These are phyloP conservation scores for Aspergillus cejpii DNA, from an alignment of 2,329 filamentous ascomycete species.

Conservation along the genomic window DNA sequence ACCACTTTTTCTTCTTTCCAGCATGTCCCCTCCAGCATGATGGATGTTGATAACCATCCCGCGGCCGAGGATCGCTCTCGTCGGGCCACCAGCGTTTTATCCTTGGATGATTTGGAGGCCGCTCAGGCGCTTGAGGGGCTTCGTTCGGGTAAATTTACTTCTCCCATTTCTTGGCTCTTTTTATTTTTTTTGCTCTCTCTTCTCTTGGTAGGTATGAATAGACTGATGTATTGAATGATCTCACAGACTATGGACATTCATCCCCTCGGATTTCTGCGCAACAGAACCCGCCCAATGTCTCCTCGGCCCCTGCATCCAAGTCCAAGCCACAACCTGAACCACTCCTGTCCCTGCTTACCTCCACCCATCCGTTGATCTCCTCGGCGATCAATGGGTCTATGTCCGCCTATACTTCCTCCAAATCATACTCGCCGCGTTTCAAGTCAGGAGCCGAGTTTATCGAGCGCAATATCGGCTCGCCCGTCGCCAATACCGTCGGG, in stretches of 20 bases:
- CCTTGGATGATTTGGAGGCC: slow-evolving; percentile 50
- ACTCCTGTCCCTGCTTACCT: slow-evolving; percentile 76
- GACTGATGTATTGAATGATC: not conserved
- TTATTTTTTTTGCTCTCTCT: slow-evolving; percentile 9
- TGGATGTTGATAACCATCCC: slow-evolving; percentile 36
- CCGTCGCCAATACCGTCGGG: slow-evolving; percentile 78
- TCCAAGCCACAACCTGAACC: slow-evolving; percentile 61
- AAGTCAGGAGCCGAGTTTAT: slow-evolving; percentile 87
- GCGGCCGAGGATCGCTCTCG: slow-evolving; percentile 36
- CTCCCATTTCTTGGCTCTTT: not conserved
- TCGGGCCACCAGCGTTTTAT: slow-evolving; percentile 43
- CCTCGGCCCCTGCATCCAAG: slow-evolving; percentile 31
- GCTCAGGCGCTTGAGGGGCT: slow-evolving; percentile 71
- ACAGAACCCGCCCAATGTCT: slow-evolving; percentile 19
- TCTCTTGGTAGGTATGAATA: not conserved
- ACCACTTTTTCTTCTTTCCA: slow-evolving; percentile 15
- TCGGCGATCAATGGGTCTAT: slow-evolving; percentile 78
- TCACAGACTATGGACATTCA: slow-evolving; percentile 55
- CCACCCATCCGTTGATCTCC: slow-evolving; percentile 77
- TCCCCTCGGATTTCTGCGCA: slow-evolving; percentile 49
- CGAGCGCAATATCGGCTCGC: slow-evolving; percentile 74
- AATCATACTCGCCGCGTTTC: slow-evolving; percentile 83
- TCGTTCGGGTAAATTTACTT: slow-evolving; percentile 53
- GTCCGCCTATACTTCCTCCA: slow-evolving; percentile 77
- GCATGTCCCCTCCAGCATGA: slow-evolving; percentile 28